A percentile compares a stretch with the other conserved stretches of the same genome.
Conservation (phyloP, 805 yeast species). For the Starmerella apis region DNA sequence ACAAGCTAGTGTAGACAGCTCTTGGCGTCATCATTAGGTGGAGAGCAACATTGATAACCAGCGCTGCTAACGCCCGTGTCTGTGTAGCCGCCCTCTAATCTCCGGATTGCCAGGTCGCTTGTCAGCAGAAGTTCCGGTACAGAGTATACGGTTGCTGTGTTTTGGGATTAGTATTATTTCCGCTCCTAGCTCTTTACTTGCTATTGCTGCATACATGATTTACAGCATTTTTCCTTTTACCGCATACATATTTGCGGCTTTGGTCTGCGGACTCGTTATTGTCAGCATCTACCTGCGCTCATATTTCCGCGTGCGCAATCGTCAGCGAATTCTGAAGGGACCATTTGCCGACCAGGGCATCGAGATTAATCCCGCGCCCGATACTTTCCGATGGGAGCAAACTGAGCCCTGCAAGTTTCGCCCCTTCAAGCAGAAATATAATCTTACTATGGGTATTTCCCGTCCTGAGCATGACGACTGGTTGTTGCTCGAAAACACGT, state of each 20-base stretch:
- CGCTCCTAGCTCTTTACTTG: neutral
- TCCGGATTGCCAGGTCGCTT: no score
- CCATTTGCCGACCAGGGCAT: constrained; percentile 1
- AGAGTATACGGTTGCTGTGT: neutral
- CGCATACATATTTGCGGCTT: neutral
- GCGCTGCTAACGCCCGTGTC: no score
- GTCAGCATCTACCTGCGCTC: neutral
- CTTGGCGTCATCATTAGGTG: no score
- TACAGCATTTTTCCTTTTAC: neutral
- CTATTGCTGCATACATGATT: neutral
- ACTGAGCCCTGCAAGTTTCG: constrained; percentile 29
- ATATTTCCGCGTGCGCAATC: neutral
- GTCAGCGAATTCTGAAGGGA: neutral
- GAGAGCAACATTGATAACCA: no score
- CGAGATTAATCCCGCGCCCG: neutral
- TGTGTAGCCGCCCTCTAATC: no score
- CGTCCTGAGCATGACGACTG: constrained; percentile 43
- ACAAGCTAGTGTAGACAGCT: no score
- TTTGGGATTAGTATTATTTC: neutral
- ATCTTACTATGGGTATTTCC: constrained; percentile 52
- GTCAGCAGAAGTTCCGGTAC: no score
- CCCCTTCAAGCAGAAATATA: constrained; percentile 52
- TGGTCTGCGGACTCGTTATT: neutral
- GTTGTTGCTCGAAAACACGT: constrained; percentile 53
- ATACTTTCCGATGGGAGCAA: constrained; percentile 6